These are phyloP conservation scores for Citrus unshiu DNA, from an alignment of 345 rosid genomes.

Conservation along the genomic window DNA sequence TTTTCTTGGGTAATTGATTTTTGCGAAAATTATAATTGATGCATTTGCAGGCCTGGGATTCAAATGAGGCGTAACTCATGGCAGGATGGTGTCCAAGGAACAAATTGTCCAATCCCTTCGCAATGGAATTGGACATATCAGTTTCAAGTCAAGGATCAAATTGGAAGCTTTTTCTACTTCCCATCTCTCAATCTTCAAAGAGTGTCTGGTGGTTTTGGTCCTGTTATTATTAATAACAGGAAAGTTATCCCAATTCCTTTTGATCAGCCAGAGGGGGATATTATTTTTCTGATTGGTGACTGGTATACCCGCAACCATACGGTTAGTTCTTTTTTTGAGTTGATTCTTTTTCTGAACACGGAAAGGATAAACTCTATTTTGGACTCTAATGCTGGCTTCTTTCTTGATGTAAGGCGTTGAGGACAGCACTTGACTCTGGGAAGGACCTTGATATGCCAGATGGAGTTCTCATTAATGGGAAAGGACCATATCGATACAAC, in stretches of 20 bases:
- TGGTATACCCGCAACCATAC: slow-evolving; percentile 80
- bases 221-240: slow-evolving; percentile 67
- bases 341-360: not conserved
- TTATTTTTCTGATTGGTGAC: slow-evolving; percentile 67
- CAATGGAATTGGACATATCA: slow-evolving; percentile 68
- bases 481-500: slow-evolving; percentile 85
- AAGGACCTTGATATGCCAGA: slow-evolving; percentile 92
- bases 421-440: slow-evolving; percentile 67
- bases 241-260: slow-evolving; percentile 65
- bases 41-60: slow-evolving; percentile 68
- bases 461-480: slow-evolving; percentile 94
- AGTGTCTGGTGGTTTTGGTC: slow-evolving; percentile 94
- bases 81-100: slow-evolving; percentile 91
- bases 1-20: not conserved
- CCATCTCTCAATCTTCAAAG: slow-evolving; percentile 84
- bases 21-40: slow-evolving; percentile 6
- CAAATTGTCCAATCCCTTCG: slow-evolving; percentile 79
- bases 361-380: not conserved
- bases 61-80: slow-evolving; percentile 84
- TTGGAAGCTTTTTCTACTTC: slow-evolving; percentile 88
- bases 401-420: slow-evolving; percentile 54
- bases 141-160: slow-evolving; percentile 95
- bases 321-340: slow-evolving; percentile 41
- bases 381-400: slow-evolving; percentile 2
- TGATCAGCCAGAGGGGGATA: slow-evolving; percentile 69